Evolutionary conservation across 1,284 basidiomycete genomes (phyloP).

Genomic region (Trichosporon sp.): DNA sequence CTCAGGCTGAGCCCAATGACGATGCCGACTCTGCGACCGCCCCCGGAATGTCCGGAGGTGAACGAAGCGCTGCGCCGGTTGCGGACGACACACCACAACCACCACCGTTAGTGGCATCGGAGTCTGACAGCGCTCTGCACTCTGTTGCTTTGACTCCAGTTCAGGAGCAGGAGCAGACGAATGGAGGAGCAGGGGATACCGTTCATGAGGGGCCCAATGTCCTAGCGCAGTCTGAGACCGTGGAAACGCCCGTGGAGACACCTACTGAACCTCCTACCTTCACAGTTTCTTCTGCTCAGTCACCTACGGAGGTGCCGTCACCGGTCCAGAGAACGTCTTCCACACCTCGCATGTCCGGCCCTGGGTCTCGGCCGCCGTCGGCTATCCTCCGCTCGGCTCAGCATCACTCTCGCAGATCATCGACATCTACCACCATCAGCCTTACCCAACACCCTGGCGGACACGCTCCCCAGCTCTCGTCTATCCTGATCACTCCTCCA

Average conservation of each 20-base stretch:
- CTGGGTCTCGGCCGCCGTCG: constrained; percentile 23
- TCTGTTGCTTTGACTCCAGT: not conserved
- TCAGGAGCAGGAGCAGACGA: not conserved
- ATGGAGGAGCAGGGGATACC: not conserved
- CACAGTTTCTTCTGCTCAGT: not conserved
- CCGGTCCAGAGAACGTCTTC: constrained; percentile 7
- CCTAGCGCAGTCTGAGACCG: not conserved
- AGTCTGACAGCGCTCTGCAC: not conserved
- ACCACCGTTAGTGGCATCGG: not conserved
- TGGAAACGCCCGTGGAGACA: not conserved
- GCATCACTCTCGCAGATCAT: constrained; percentile 33
- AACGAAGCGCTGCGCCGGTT: not conserved
- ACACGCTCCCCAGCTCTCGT: constrained; percentile 43
- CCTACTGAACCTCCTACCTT: not conserved
- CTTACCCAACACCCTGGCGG: constrained; percentile 21
- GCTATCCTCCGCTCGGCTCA: not conserved
- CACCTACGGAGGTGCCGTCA: constrained; percentile 18
- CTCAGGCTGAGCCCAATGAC: not conserved
- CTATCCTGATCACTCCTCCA: constrained; percentile 65
- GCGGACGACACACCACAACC: not conserved
- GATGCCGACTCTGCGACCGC: not conserved
- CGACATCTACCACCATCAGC: constrained; percentile 34
- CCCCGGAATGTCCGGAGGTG: not conserved
- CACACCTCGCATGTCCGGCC: not conserved
- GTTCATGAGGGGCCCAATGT: not conserved